Evolutionary conservation across 345 rosid species (phyloP).

Genomic region (Euclidium syriacum): DNA sequence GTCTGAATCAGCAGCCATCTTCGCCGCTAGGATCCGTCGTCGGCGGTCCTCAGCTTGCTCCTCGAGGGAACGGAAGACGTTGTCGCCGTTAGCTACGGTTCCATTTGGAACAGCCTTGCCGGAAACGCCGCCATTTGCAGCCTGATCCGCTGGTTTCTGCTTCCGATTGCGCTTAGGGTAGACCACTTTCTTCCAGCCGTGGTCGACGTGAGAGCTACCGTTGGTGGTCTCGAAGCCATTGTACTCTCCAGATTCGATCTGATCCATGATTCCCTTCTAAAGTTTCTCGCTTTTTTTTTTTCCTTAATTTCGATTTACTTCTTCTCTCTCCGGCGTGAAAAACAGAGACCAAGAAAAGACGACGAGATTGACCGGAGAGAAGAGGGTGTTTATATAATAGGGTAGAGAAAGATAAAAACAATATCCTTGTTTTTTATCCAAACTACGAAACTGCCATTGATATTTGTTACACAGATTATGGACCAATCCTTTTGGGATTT

Average conservation of each 20-base stretch:
- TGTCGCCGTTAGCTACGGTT: slow-evolving; percentile 24
- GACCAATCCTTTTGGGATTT: slow-evolving; percentile 20
- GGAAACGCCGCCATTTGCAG: slow-evolving; percentile 25
- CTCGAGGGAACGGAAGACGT: slow-evolving; percentile 46
- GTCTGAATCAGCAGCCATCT: slow-evolving; percentile 24
- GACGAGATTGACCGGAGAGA: slow-evolving; percentile 25
- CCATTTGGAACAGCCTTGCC: slow-evolving; percentile 17
- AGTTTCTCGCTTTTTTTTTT: neutral
- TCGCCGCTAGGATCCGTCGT: slow-evolving; percentile 37
- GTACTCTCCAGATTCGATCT: slow-evolving; percentile 32
- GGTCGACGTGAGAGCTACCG: slow-evolving; percentile 36
- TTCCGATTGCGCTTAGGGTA: slow-evolving; percentile 58
- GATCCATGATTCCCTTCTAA: slow-evolving; percentile 18
- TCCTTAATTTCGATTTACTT: neutral
- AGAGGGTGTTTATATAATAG: neutral
- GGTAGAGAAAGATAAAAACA: neutral
- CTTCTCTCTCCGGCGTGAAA: slow-evolving; percentile 21
- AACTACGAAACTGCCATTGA: slow-evolving; percentile 20
- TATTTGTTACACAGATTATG: neutral
- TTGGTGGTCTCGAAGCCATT: slow-evolving; percentile 32
- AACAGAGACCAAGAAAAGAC: slow-evolving; percentile 22
- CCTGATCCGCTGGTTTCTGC: slow-evolving; percentile 39
- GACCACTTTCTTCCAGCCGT: slow-evolving; percentile 73
- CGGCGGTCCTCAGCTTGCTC: slow-evolving; percentile 52
- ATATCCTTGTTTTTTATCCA: neutral